A percentile compares a stretch with the other conserved stretches of the same genome.
phyloP scores from a whole-genome alignment of 306 rosid genomes.

The Luffa acutangula region DNA sequence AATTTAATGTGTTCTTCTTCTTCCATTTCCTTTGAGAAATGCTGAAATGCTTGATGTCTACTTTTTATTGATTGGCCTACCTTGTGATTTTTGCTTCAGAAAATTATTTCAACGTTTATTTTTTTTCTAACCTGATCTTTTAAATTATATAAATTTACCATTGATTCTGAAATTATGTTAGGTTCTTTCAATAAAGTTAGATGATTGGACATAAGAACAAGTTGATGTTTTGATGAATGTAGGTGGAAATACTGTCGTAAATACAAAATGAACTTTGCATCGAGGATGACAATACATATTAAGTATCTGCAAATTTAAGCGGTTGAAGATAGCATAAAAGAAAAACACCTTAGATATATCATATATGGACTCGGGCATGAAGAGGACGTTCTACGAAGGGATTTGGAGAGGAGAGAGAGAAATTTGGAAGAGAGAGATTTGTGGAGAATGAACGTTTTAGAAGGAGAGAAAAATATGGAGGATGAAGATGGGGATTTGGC shows the following conservation, averaged over 20 bases:
- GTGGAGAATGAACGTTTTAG: too few species aligned
- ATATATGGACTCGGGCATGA: too few species aligned
- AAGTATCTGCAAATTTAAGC: too few species aligned
- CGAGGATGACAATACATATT: constrained; percentile 19
- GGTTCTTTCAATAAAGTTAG: constrained; percentile 88
- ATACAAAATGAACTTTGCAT: constrained; percentile 67
- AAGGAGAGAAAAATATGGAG: too few species aligned
- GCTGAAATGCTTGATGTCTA: background rate
- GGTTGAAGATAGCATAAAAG: too few species aligned
- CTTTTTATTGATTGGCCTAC: background rate
- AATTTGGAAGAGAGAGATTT: too few species aligned
- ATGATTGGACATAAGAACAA: constrained; percentile 79
- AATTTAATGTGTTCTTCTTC: too few species aligned
- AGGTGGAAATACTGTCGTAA: constrained; percentile 66
- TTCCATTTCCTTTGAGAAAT: too few species aligned
- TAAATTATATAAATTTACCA: background rate
- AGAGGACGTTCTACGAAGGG: too few species aligned
- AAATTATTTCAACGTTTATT: background rate
- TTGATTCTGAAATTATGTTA: constrained; percentile 18
- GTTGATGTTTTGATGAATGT: constrained; percentile 43
- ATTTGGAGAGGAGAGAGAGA: too few species aligned
- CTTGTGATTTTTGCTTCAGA: background rate
- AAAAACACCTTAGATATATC: too few species aligned
- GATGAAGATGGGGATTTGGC: too few species aligned
- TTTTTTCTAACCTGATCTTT: background rate